Evolutionary conservation across 1,139 yeast species (phyloP), one percentile per base, ranked within the genome.

Genomic region (Torulaspora pretoriensis): DNA sequence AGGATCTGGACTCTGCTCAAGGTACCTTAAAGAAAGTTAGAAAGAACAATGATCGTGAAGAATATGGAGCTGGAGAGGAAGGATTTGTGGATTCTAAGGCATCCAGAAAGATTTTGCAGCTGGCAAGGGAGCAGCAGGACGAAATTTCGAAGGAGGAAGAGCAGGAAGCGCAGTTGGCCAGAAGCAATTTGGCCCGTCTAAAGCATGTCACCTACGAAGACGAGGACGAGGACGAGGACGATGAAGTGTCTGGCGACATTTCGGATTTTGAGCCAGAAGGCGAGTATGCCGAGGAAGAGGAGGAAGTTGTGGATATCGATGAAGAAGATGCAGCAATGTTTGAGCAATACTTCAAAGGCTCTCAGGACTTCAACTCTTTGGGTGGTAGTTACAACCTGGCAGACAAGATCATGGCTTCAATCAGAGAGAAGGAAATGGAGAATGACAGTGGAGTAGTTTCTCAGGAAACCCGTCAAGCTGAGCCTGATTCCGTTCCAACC

Each of bases 41-140:
- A 26, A 51, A 62, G 12, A 56, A 57, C 48, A 52, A 50, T 31
- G 52, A 56, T 45, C 33, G 64, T 6, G 55, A 55, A 35, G 62
- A 54, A 24, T 61, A 55, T 12, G 63, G 63, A 41, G 68, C 70
- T 17, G 70, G 70, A 25, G 80, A 71, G 17, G 90, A 83, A 46
- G 82, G 77, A 35, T 83, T 69, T 56, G 74, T 92, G 38, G 97
- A 90, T 69, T 87, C 97, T 14, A 73, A 80, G 23, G 73, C 88
- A 29, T 86, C 97, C 1, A 76, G 95, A 67, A 88, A 80, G 69
- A 90, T 92, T 65, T 72, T 92, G 53, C 86, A 84, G 62, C 73
- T 92, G 54, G 98, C 97, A 12, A 81, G 78, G 57, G 92, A 84
- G 58, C 98, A 92, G 68, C 97, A 89, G 64, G 90, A 86, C 38